Conservation (phyloP, 2,329 filamentous ascomycete genomes). For the Talaromyces atroroseus region DNA sequence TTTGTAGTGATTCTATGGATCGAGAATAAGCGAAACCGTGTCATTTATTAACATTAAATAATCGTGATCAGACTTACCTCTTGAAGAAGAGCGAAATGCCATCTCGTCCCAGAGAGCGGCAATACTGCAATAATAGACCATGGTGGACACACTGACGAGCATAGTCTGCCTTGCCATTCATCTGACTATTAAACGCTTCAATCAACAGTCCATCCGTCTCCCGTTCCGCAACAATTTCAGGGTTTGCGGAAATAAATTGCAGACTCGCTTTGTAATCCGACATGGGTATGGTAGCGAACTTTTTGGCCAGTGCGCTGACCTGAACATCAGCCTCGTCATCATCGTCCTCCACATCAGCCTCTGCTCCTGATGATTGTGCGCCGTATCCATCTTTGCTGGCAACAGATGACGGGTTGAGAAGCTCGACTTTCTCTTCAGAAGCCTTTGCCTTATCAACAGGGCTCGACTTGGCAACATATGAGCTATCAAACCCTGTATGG, state of each 20-base stretch:
- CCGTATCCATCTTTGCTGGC: constrained; percentile 40
- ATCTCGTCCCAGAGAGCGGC: constrained; percentile 78
- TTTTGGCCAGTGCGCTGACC: constrained; percentile 69
- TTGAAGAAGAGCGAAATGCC: constrained; percentile 94
- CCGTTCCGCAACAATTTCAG: constrained; percentile 70
- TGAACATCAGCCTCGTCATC: constrained; percentile 66
- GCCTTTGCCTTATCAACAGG: constrained; percentile 41
- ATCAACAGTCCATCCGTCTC: constrained; percentile 89
- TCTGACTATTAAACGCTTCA: constrained; percentile 82
- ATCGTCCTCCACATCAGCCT: constrained; percentile 49
- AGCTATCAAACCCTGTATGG: constrained; percentile 85
- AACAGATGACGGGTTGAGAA: constrained; percentile 61
- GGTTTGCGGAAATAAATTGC: constrained; percentile 72
- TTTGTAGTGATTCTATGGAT: constrained; percentile 65
- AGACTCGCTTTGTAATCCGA: constrained; percentile 69
- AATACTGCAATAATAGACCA: constrained; percentile 88
- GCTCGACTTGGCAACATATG: constrained; percentile 63
- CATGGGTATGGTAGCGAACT: constrained; percentile 72
- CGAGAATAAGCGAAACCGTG: background rate
- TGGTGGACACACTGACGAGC: constrained; percentile 88
- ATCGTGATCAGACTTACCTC: constrained; percentile 46
- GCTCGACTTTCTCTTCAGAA: constrained; percentile 54
- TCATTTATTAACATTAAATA: background rate
- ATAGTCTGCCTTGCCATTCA: constrained; percentile 69
- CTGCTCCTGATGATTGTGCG: constrained; percentile 52